Conservation (phyloP, 768 basidiomycete genomes). For the Pisolithus marmoratus region DNA sequence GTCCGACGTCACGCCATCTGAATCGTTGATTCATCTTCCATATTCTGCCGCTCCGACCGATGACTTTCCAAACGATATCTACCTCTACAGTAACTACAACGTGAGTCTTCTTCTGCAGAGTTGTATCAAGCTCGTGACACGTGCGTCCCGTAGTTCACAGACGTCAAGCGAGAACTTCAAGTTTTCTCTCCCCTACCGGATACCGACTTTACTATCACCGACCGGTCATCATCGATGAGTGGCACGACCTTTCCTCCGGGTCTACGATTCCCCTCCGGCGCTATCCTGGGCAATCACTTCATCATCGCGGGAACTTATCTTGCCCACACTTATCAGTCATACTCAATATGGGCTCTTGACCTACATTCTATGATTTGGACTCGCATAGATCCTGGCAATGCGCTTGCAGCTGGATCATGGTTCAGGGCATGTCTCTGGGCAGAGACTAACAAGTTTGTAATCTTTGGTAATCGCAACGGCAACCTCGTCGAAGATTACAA, state of each 20-base stretch:
- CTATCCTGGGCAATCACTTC: constrained; percentile 83
- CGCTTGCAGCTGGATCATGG: constrained; percentile 87
- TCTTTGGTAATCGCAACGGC: constrained; percentile 86
- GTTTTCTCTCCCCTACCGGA: constrained; percentile 79
- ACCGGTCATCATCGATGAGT: constrained; percentile 76
- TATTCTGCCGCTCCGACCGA: constrained; percentile 69
- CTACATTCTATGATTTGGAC: constrained; percentile 79
- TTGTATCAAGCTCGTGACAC: constrained; percentile 6
- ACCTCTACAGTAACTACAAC: constrained; percentile 95
- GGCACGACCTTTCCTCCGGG: constrained; percentile 86
- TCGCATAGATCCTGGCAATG: constrained; percentile 82
- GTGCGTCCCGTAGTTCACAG: constrained; percentile 62
- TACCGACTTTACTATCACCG: constrained; percentile 70
- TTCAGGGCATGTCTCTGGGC: constrained; percentile 88
- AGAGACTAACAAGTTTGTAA: constrained; percentile 76
- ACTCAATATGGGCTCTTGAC: constrained; percentile 95
- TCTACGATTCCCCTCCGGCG: constrained; percentile 92
- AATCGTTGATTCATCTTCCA: constrained; percentile 64
- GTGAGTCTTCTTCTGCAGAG: constrained; percentile 37
- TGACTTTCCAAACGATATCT: constrained; percentile 80
- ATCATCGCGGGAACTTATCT: constrained; percentile 96
- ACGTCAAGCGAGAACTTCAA: constrained; percentile 93
- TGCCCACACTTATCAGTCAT: constrained; percentile 89
- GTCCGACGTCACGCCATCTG: constrained; percentile 48
- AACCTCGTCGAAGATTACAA: constrained; percentile 93